Base-by-base conservation (phyloP, 1,139 yeast genomes). In the Diutina siamensis region DNA sequence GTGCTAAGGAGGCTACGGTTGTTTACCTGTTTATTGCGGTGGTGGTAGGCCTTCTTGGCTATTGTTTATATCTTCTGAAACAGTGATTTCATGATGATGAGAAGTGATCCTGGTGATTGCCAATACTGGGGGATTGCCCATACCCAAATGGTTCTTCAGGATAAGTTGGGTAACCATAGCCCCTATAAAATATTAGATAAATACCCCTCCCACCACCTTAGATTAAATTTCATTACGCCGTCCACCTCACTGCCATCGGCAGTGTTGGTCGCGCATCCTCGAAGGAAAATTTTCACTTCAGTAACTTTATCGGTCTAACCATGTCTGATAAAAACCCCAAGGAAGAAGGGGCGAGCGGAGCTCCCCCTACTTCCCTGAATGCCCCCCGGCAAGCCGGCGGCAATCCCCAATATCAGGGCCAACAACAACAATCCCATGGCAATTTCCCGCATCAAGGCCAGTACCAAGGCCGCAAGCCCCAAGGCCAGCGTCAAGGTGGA, bases 241-340 rank as follows among this genome's bases (percentile, higher is more conserved):
- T n/a, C n/a, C n/a, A n/a, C n/a, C n/a, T n/a, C n/a, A n/a, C n/a
- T 7, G 28, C 28, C 34, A 31, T 31, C 34, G 34, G 13, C 15
- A 31, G 34, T 10, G 34, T 13, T 31, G 34, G 13, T 21, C 40
- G 40, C 40, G 40, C 40, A 35, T 35, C 40, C 28, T 25, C 28
- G 28, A 25, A 21, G 18, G 32, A 38, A 38, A 38, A 38, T 21
- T 38, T 38, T 38, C 25, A 38, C 32, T 17, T 9, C 27, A 18
- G 20, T 15, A 20, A 18, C n/a, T 25, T 15, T 38, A 38, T 38
- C 42, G 42, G 42, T 25, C 42, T 25, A 25, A 34, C 20, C 32
- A 38, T 38, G 42, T 38, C 42, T 38, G 42, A 38, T 38, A 38
- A 38, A 38, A 18, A 25, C 31, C 32, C 31, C 32, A 38, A 38